Percentiles rank a stretch among this genome's conserved stretches.
Evolutionary conservation across 306 rosid genomes (phyloP).

Genomic region (Macrotyloma uniflorum): DNA sequence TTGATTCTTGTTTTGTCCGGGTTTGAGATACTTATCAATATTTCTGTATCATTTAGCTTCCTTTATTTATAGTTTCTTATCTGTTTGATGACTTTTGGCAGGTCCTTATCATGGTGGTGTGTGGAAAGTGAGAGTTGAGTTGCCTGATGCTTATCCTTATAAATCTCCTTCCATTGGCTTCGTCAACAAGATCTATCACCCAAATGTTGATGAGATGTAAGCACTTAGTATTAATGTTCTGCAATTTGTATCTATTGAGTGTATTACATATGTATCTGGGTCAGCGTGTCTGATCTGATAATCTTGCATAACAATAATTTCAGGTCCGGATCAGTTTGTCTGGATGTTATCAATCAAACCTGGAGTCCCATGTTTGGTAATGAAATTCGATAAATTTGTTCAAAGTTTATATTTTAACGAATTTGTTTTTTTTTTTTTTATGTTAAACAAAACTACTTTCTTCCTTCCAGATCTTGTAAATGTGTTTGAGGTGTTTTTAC

Average conservation of each 20-base stretch:
- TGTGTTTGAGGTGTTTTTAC: conserved; percentile 57
- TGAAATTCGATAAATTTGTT: conserved; percentile 2
- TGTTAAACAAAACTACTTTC: conserved; percentile 22
- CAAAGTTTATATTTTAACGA: neutral
- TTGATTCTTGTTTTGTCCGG: conserved; percentile 28
- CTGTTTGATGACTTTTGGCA: conserved; percentile 43
- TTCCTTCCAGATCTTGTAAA: conserved; percentile 55
- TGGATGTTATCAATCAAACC: conserved; percentile 60
- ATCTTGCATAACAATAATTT: conserved; percentile 15
- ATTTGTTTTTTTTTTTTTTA: conserved; percentile 15
- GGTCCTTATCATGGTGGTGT: conserved; percentile 60
- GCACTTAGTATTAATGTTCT: conserved; percentile 17
- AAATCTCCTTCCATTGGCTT: conserved; percentile 61
- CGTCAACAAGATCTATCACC: conserved; percentile 58
- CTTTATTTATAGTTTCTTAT: conserved; percentile 30
- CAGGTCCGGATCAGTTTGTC: conserved; percentile 62
- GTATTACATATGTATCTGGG: neutral
- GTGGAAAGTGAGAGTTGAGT: conserved; percentile 58
- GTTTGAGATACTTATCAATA: conserved; percentile 27
- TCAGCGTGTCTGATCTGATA: neutral
- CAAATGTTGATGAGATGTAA: conserved; percentile 62
- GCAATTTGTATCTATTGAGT: neutral
- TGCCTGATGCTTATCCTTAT: conserved; percentile 61
- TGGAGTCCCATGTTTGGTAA: conserved; percentile 66
- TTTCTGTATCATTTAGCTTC: neutral